Percentiles rank a stretch among this genome's conserved stretches.
Evolutionary conservation across 2,329 filamentous ascomycete species (phyloP).

Genomic region (Bipolaris sorokiniana): DNA sequence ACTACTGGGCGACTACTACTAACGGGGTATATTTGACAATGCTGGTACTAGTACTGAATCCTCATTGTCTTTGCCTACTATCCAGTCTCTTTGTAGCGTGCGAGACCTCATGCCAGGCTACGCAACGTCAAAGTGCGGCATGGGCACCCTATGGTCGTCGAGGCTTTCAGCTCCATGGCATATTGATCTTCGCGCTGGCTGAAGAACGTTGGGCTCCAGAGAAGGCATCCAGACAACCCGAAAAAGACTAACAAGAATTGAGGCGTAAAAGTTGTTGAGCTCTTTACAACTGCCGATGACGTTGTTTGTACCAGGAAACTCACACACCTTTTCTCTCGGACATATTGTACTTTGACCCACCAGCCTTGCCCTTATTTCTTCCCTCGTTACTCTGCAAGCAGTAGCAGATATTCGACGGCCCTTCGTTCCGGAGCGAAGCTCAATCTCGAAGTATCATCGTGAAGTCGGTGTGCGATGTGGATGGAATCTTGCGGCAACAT

Average conservation of each 20-base stretch:
- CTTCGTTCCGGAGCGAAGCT: background rate
- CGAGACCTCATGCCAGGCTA: no score
- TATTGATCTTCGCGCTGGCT: background rate
- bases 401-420: background rate
- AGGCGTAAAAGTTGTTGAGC: background rate
- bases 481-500: background rate
- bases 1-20: background rate
- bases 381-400: background rate
- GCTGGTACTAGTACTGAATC: background rate
- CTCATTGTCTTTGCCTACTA: background rate
- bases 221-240: background rate
- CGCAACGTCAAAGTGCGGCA: background rate
- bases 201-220: background rate
- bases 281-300: constrained; percentile 7
- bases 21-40: no score
- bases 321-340: background rate
- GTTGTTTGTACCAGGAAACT: constrained; percentile 6
- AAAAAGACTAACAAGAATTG: background rate
- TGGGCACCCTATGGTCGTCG: background rate
- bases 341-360: background rate
- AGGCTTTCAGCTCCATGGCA: background rate
- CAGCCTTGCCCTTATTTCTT: background rate
- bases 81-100: background rate
- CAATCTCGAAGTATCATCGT: background rate
- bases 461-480: background rate